Base-by-base conservation (phyloP, 2,329 filamentous ascomycete species). In the Hirsutella rhossiliensis region DNA sequence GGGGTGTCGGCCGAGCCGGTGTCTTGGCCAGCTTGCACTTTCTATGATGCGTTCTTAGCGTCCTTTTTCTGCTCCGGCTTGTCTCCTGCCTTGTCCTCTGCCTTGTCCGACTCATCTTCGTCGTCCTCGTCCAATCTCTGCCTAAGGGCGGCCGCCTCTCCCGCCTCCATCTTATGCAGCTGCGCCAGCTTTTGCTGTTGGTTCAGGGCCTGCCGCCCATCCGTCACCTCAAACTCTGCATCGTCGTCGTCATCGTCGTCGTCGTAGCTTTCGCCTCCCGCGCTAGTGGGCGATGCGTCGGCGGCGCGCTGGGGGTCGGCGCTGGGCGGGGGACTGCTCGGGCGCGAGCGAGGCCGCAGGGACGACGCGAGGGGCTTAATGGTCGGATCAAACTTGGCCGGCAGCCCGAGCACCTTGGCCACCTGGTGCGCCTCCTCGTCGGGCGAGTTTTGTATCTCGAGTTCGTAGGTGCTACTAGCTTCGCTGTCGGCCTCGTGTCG, bases 361-460 rank as follows among this genome's bases (percentile, higher is more conserved):
- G 44, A 54, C 2, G 53, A 58, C 41, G 69, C 65, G 40, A 75
- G 62, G 0, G 75, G 73, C 51, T 79, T 81, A 50, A 82, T 71
- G 1, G 76, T 80, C 1, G 78, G 77, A 48, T 82, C 78, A 48
- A 80, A 82, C 20, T 69, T 63, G 3, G 77, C 77, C 1, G 78
- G 78, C 3, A 82, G 61, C 0, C 78, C 78, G 11, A 82, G 66
- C 15, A 77, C 79, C 48, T 75, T 71, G 38, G 78, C 78, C 7
- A 83, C 79, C 44, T 72, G 71, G 50, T 81, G 78, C 1, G 78
- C 78, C 58, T 83, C 79, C 48, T 79, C 75, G 50, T 80, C 77
- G 2, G 75, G 63, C 1, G 73, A 73, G 37, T 77, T 67, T 36
- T 67, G 64, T 2, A 69, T 64, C 56, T 78, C 74, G 18, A 78